A percentile compares a stretch with the other conserved stretches of the same genome.
These are phyloP conservation scores for Boletus rex-veris DNA, from an alignment of 768 basidiomycete species.

Conservation along the genomic window DNA sequence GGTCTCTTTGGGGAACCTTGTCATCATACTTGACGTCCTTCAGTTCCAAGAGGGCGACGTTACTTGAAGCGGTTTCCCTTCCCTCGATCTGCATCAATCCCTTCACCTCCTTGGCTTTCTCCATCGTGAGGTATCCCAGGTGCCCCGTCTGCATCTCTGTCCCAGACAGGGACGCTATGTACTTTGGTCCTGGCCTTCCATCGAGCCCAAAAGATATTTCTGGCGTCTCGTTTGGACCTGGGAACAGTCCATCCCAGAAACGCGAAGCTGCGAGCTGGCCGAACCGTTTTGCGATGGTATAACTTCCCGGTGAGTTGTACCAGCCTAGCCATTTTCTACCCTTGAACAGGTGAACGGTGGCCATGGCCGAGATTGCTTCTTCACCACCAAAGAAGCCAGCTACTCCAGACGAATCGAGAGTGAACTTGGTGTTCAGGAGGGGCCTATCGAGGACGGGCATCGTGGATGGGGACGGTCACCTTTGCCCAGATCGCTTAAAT, in stretches of 20 bases:
- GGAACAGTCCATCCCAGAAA: constrained; percentile 33
- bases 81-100: background rate
- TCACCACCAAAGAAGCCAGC: constrained; percentile 38
- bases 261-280: constrained; percentile 27
- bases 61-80: constrained; percentile 16
- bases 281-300: constrained; percentile 31
- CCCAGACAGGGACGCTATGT: constrained; percentile 26
- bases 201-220: constrained; percentile 29
- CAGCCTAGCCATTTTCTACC: constrained; percentile 35
- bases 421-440: constrained; percentile 7
- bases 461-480: background rate
- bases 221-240: constrained; percentile 27
- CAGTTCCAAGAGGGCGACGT: constrained; percentile 23
- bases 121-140: constrained; percentile 26
- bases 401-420: constrained; percentile 30
- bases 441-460: constrained; percentile 20
- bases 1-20: too few species aligned
- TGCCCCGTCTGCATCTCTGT: constrained; percentile 30
- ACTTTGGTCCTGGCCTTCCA: constrained; percentile 28
- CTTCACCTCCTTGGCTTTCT: constrained; percentile 8
- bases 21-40: constrained; percentile 20
- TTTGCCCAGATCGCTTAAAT: background rate
- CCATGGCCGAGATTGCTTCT: constrained; percentile 37
- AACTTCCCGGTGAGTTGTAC: constrained; percentile 38
- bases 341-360: constrained; percentile 31